Base-by-base conservation (phyloP, 306 rosid genomes). In the Abrus precatorius region DNA sequence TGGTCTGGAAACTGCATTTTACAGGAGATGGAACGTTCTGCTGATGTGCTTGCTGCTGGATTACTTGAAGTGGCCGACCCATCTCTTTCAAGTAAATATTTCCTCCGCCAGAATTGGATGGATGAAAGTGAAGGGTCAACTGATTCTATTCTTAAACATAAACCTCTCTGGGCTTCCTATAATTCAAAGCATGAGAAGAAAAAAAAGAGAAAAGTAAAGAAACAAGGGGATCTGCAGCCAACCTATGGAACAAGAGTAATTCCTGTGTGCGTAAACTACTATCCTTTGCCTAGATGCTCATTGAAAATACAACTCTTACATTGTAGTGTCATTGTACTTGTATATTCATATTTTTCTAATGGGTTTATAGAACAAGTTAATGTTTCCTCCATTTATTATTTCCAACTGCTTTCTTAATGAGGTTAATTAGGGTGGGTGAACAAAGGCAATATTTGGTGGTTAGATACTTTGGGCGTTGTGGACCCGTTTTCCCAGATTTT, bases 21-120 rank as follows among this genome's bases (percentile, higher is more conserved):
- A 69, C 87, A 95, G 99, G 99, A 93, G 84, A 95, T 93, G 99
- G 98, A 95, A 87, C 97, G 87, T 67, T 91, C 99, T 67, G 92
- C 96, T 30, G 99, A 95, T 79, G 91, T 95, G 72, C 98, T 95
- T 78, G 95, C 99, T 86, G 96, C 98, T 71, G 99, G 99, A 78
- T 93, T 95, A 89, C 99, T 95, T 90, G 99, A 95, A 87, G 82
- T 93, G 88, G 93, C 99, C 74, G 96, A 95, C 78, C 97, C 98
- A 78, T 89, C 97, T 77, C 92, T 95, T 87, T 95, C 99, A 52
- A 90, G 85, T 82, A 91, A 88, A 90, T 93, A 85, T 88, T 95
- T 90, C 80, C 88, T 93, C 76, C 92, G 97, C 68, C 98, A 95
- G 91, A 85, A 80, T 83, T 95, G 97, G 97, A 87, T 77, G 87